These are phyloP conservation scores for Gypsophila paniculata DNA, from an alignment of 179 eudicot species.

Conservation along the genomic window DNA sequence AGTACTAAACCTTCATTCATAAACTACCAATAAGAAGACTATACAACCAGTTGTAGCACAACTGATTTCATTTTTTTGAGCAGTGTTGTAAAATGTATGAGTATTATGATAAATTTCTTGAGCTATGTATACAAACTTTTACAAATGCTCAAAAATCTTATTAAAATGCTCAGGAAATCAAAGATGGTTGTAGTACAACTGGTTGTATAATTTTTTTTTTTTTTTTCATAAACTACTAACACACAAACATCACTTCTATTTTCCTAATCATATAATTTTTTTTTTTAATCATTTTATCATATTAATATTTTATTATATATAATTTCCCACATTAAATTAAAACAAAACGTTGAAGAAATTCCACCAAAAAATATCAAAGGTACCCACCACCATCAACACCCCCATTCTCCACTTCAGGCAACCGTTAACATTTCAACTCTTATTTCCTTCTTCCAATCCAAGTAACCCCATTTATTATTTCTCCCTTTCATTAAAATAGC, in stretches of 20 bases:
- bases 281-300: neutral
- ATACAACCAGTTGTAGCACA: no score
- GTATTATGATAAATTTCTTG: no score
- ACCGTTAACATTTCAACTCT: slow-evolving; percentile 37
- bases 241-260: neutral
- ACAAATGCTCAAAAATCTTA: no score
- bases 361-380: slow-evolving; percentile 30
- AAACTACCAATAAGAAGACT: no score
- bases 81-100: no score
- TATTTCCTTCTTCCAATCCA: slow-evolving; percentile 22
- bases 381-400: slow-evolving; percentile 30
- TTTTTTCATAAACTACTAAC: no score
- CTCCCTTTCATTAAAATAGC: slow-evolving; percentile 14
- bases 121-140: no score
- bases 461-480: slow-evolving; percentile 17
- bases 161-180: no score
- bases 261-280: neutral
- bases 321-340: slow-evolving; percentile 13
- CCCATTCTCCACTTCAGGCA: slow-evolving; percentile 27
- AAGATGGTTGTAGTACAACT: no score
- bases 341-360: slow-evolving; percentile 25
- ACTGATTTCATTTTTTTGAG: no score
- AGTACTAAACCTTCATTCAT: no score
- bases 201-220: no score
- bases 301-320: neutral